Percentiles rank a stretch among this genome's conserved stretches.
phyloP scores from a whole-genome alignment of 305 asterid species.

The Fraxinus paxiana region DNA sequence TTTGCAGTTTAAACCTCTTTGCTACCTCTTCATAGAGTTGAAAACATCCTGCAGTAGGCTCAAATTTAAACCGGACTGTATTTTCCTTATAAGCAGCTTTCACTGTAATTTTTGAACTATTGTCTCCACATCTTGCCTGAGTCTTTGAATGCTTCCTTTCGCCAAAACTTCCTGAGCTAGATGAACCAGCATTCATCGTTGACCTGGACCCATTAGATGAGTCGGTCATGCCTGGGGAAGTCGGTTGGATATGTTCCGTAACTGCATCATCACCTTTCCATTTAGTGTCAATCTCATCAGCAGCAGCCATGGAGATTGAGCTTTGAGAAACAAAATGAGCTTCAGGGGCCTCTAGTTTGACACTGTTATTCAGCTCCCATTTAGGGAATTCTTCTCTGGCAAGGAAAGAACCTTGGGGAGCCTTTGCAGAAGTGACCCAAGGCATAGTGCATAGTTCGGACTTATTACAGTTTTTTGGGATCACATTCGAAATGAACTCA shows the following conservation, averaged over 20 bases:
- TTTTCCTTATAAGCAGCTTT: slow-evolving; percentile 38
- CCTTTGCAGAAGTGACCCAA: slow-evolving; percentile 27
- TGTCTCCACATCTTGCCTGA: not conserved
- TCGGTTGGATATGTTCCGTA: slow-evolving; percentile 30
- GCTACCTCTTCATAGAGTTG: slow-evolving; percentile 39
- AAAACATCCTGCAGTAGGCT: slow-evolving; percentile 23
- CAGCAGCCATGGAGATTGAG: slow-evolving; percentile 26
- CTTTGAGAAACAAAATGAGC: slow-evolving; percentile 22
- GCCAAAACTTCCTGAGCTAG: slow-evolving; percentile 26
- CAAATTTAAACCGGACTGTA: slow-evolving; percentile 35
- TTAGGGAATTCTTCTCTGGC: slow-evolving; percentile 11
- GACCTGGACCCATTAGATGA: slow-evolving; percentile 26
- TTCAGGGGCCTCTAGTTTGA: slow-evolving; percentile 13
- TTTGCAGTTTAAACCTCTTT: slow-evolving; percentile 31
- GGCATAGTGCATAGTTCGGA: slow-evolving; percentile 28
- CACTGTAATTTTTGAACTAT: slow-evolving; percentile 29
- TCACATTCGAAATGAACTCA: slow-evolving; percentile 6
- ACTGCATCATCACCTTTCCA: slow-evolving; percentile 20
- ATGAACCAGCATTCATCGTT: slow-evolving; percentile 20
- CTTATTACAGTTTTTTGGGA: slow-evolving; percentile 7
- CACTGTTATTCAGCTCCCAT: slow-evolving; percentile 14
- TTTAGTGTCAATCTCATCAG: slow-evolving; percentile 17
- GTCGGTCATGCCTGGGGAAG: slow-evolving; percentile 34
- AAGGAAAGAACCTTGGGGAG: slow-evolving; percentile 23
- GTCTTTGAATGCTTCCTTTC: not conserved